These are phyloP conservation scores for Penicillium italicum DNA, from an alignment of 2,329 filamentous ascomycete species.

Conservation along the genomic window DNA sequence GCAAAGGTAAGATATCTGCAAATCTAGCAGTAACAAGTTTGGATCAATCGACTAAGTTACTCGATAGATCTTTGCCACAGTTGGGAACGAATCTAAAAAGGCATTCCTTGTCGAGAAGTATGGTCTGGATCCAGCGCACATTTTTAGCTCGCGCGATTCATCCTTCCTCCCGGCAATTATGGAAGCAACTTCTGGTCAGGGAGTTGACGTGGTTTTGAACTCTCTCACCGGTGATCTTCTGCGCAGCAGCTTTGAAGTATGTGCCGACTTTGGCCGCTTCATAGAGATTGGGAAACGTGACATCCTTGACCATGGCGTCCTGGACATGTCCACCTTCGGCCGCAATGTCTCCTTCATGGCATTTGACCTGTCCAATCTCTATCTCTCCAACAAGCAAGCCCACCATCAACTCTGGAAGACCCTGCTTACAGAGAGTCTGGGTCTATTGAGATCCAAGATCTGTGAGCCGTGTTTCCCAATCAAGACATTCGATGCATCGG, in stretches of 20 bases:
- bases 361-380: neutral
- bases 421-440: neutral
- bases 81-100: conserved; percentile 16
- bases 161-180: neutral
- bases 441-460: neutral
- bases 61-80: conserved; percentile 16
- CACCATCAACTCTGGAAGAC: neutral
- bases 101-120: conserved; percentile 11
- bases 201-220: conserved; percentile 16
- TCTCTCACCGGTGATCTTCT: conserved; percentile 24
- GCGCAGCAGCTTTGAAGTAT: conserved; percentile 21
- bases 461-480: neutral
- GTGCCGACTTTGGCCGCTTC: conserved; percentile 20
- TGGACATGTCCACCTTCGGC: neutral
- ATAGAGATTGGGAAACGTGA: conserved; percentile 19
- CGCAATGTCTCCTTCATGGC: neutral
- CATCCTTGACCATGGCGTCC: neutral
- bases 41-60: neutral
- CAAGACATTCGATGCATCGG: neutral
- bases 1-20: neutral
- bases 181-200: neutral
- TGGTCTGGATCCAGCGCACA: conserved; percentile 14
- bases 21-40: neutral
- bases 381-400: neutral
- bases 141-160: conserved; percentile 19